These are phyloP conservation scores for Suillus placidus DNA, from an alignment of 768 basidiomycete species.

Conservation along the genomic window DNA sequence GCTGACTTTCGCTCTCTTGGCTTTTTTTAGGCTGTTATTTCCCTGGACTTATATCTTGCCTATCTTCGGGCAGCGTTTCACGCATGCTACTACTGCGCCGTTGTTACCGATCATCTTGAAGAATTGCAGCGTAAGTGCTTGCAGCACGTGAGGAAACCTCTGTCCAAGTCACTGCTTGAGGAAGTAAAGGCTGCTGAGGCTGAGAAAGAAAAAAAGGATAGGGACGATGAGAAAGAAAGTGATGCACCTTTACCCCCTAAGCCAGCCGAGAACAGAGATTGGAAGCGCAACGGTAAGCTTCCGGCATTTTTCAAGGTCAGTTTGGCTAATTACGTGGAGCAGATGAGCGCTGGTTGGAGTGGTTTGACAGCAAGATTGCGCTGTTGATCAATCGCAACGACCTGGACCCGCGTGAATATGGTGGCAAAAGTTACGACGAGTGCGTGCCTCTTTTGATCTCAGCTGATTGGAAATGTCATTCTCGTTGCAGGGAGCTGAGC, in stretches of 20 bases:
- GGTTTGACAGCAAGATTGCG: conserved; percentile 84
- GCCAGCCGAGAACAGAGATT: conserved; percentile 50
- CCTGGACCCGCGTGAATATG: conserved; percentile 86
- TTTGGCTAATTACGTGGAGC: conserved; percentile 20
- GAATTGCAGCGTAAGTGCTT: conserved; percentile 95
- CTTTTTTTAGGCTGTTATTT: conserved; percentile 63
- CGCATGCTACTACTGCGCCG: conserved; percentile 98
- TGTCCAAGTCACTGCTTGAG: conserved; percentile 62
- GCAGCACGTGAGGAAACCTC: conserved; percentile 82
- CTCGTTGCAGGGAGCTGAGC: conserved; percentile 67
- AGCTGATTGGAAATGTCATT: conserved; percentile 15
- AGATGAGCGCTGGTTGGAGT: conserved; percentile 91
- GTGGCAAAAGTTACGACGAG: conserved; percentile 90
- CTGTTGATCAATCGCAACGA: conserved; percentile 76
- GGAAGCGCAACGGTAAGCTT: conserved; percentile 69
- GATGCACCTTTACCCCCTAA: conserved; percentile 26
- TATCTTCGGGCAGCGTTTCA: conserved; percentile 92
- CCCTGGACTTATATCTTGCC: conserved; percentile 90
- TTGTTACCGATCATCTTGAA: conserved; percentile 90
- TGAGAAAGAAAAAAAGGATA: conserved; percentile 49
- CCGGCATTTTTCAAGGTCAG: conserved; percentile 4
- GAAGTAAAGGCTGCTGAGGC: conserved; percentile 60
- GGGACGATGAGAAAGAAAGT: conserved; percentile 46
- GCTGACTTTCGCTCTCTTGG: conserved; percentile 23
- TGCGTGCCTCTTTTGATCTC: conserved; percentile 44